Evolutionary conservation across 2,329 filamentous ascomycete species (phyloP), one percentile per base, ranked within the genome.

Genomic region (Sordariomycetes sp.): DNA sequence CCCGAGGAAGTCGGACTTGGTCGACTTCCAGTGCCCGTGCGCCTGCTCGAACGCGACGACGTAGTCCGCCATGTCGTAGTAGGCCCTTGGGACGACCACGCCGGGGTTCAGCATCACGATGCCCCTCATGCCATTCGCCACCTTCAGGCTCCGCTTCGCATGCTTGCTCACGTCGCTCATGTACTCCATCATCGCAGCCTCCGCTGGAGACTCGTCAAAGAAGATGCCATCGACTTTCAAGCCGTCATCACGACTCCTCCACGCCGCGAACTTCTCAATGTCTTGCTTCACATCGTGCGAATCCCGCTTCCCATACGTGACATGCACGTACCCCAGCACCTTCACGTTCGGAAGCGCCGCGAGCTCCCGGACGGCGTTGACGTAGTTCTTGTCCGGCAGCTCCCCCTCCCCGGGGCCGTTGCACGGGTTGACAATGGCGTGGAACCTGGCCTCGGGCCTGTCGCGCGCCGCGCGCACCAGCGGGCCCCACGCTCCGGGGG

Each of bases 161-260:
- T 32, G 57, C 57, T 34, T 58, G 64, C 69, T 74, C 53, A 69
- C 52, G 24, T 61, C 55, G 18, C 66, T 62, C 65, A 66, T 64
- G 60, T 64, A 65, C 52, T 60, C 54, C 24, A 60, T 60, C 54
- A 62, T 55, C 18, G 54, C 52, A 16, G 61, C 59, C 24, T 63
- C 64, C 22, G 64, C 66, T 4, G 75, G 75, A 50, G 71, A 73
- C 65, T 79, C 75, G 61, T 78, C 76, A 59, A 78, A 73, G 64
- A 79, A 78, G 62, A 79, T 76, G 55, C 75, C 76, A 57, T 70
- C 69, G 62, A 79, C 67, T 24, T 71, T 66, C 55, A 79, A 65
- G 28, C 51, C 59, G 34, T 48, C 57, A 37, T 58, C 52, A 25
- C 6, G 50, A 7, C 35, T 22, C 40, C 66, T 68, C 76, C 76